A percentile compares a stretch with the other conserved stretches of the same genome.
Evolutionary conservation across 2,329 filamentous ascomycete genomes (phyloP).

Genomic region (Talaromyces sp.): DNA sequence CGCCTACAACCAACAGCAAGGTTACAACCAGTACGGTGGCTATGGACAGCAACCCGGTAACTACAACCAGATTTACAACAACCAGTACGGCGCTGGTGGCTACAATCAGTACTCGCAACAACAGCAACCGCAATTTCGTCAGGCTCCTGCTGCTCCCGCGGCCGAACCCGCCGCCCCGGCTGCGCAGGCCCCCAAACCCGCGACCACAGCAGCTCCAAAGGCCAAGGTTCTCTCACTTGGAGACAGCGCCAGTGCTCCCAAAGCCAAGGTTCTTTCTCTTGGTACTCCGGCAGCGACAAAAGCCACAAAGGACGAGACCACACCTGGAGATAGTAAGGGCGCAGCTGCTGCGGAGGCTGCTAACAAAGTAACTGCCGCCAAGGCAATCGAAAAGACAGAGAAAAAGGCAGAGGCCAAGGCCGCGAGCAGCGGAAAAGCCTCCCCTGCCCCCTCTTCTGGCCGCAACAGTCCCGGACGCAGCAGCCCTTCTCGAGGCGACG

Average conservation of each 20-base stretch:
- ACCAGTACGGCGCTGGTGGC: slow-evolving; percentile 48
- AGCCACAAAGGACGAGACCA: slow-evolving; percentile 44
- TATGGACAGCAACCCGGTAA: slow-evolving; percentile 39
- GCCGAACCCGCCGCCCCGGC: slow-evolving; percentile 36
- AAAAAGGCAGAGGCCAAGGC: slow-evolving; percentile 57
- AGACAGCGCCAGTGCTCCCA: slow-evolving; percentile 51
- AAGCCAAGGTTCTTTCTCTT: slow-evolving; percentile 76
- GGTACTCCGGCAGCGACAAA: slow-evolving; percentile 50
- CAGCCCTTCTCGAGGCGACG: slow-evolving; percentile 66
- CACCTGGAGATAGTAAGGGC: slow-evolving; percentile 48
- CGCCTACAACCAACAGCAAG: slow-evolving; percentile 52
- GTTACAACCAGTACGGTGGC: slow-evolving; percentile 50
- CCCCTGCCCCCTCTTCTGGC: slow-evolving; percentile 78
- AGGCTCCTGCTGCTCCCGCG: slow-evolving; percentile 12
- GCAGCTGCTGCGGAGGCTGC: slow-evolving; percentile 61
- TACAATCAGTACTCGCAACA: slow-evolving; percentile 45
- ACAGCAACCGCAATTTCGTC: slow-evolving; percentile 50
- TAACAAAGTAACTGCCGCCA: slow-evolving; percentile 79
- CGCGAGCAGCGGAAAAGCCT: slow-evolving; percentile 67
- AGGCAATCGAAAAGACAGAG: slow-evolving; percentile 89
- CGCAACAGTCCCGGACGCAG: slow-evolving; percentile 76
- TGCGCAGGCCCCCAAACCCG: slow-evolving; percentile 30
- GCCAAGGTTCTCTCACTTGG: slow-evolving; percentile 62
- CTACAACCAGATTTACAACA: slow-evolving; percentile 46
- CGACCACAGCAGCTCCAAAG: slow-evolving; percentile 47